Conservation (phyloP, 2,329 filamentous ascomycete species). For the Fusarium acutatum region DNA sequence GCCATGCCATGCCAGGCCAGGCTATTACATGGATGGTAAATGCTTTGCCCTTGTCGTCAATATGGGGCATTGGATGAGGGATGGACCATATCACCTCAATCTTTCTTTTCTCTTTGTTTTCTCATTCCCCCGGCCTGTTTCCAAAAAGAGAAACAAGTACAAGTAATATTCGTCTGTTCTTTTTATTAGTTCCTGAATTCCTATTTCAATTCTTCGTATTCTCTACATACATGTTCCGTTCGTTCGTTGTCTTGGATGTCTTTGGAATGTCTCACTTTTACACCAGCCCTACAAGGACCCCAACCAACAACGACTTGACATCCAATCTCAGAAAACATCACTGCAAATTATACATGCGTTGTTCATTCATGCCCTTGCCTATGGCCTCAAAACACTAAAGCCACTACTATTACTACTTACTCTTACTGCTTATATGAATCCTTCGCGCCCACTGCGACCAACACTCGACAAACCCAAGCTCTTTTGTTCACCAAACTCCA, state of each 20-base stretch:
- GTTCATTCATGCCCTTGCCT: background rate
- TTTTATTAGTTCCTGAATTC: conserved; percentile 7
- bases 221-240: background rate
- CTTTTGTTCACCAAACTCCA: conserved; percentile 12
- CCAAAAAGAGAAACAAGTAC: background rate
- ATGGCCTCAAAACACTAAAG: background rate
- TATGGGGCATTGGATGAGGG: conserved; percentile 23
- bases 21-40: conserved; percentile 30
- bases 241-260: background rate
- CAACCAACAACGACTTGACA: background rate
- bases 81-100: conserved; percentile 1
- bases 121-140: background rate
- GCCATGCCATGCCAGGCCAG: conserved; percentile 16
- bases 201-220: conserved; percentile 11
- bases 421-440: background rate
- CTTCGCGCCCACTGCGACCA: background rate
- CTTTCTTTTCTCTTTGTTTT: conserved; percentile 22
- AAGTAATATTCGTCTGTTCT: background rate
- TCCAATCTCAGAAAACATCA: background rate
- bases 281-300: background rate
- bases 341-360: background rate
- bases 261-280: background rate
- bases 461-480: background rate
- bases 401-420: background rate
- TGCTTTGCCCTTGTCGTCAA: conserved; percentile 31